A percentile compares a stretch with the other conserved stretches of the same genome.
Conservation (phyloP, 192 early-diverging fungal genomes). For the Coemansia sp. region DNA sequence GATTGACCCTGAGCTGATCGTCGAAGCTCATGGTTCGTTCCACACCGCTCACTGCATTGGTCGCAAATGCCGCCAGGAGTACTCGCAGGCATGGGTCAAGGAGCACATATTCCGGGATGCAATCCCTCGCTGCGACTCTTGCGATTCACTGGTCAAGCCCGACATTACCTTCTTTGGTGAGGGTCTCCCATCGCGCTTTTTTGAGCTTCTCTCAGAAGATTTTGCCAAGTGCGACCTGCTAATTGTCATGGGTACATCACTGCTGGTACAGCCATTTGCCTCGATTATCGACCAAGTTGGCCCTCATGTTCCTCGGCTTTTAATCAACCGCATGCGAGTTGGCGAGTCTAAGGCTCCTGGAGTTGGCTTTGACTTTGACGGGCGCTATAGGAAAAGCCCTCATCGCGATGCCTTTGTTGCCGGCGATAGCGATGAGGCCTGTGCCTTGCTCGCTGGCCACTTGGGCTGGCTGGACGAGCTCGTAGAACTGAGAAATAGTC, state of each 20-base stretch:
- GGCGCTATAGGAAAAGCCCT: conserved; percentile 25
- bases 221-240: conserved; percentile 79
- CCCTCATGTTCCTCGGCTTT: conserved; percentile 70
- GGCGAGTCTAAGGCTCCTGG: conserved; percentile 56
- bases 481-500: conserved; percentile 14
- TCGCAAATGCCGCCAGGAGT: conserved; percentile 37
- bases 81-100: conserved; percentile 49
- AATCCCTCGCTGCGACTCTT: conserved; percentile 70
- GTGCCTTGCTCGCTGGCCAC: conserved; percentile 62
- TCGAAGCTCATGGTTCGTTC: conserved; percentile 97
- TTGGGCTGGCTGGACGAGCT: conserved; percentile 69
- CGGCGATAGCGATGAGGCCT: conserved; percentile 85
- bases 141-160: conserved; percentile 79
- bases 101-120: conserved; percentile 56
- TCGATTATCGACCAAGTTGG: conserved; percentile 68
- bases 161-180: conserved; percentile 98
- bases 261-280: conserved; percentile 91
- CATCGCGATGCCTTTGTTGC: conserved; percentile 76
- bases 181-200: conserved; percentile 76
- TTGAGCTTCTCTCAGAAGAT: conserved; percentile 59
- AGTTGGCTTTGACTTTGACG: conserved; percentile 81
- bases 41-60: conserved; percentile 73
- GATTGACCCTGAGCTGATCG: conserved; percentile 63
- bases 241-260: conserved; percentile 91
- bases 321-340: conserved; percentile 86